Evolutionary conservation across 495 filamentous ascomycete species (phyloP).

Genomic region (Chlorociboria aeruginascens): DNA sequence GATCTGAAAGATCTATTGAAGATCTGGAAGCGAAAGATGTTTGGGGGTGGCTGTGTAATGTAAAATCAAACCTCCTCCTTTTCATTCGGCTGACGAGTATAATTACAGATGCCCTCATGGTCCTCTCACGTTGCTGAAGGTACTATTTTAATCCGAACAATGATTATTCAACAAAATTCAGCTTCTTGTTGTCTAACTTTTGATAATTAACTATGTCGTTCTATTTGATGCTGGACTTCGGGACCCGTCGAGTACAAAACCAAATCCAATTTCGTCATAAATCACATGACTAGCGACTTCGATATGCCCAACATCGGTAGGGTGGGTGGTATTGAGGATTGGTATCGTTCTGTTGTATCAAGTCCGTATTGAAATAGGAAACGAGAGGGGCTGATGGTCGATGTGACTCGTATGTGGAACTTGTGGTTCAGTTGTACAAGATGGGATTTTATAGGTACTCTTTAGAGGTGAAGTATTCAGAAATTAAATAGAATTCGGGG

Average conservation of each 20-base stretch:
- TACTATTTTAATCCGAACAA: no score
- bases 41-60: no score
- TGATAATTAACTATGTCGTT: conserved; percentile 24
- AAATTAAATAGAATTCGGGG: conserved; percentile 41
- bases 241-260: conserved; percentile 45
- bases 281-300: conserved; percentile 56
- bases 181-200: not conserved
- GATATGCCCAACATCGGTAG: conserved; percentile 55
- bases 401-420: conserved; percentile 25
- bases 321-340: conserved; percentile 51
- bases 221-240: conserved; percentile 56
- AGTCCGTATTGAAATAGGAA: conserved; percentile 55
- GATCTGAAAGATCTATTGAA: no score
- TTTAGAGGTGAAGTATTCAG: conserved; percentile 42
- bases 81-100: no score
- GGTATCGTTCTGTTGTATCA: conserved; percentile 60
- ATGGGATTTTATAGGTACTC: conserved; percentile 30
- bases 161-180: no score
- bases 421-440: conserved; percentile 32
- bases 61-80: no score
- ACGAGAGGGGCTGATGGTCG: conserved; percentile 38
- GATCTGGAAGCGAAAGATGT: no score
- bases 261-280: conserved; percentile 43
- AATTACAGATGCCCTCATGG: no score
- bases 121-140: no score